Evolutionary conservation across 208 protist genomes (phyloP).

Genomic region (Porcisia hertigi): DNA sequence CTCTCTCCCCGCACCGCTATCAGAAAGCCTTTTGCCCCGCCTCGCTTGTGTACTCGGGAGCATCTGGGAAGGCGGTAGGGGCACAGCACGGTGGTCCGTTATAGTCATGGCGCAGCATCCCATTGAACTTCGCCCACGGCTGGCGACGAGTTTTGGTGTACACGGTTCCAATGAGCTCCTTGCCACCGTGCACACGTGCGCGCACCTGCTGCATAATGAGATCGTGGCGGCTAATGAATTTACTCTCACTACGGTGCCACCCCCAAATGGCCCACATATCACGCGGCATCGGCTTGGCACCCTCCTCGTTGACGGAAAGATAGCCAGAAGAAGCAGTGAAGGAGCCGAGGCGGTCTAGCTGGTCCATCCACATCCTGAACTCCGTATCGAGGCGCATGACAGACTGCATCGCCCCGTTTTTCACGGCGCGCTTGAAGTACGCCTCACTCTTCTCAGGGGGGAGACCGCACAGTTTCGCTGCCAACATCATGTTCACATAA

Average conservation of each 20-base stretch:
- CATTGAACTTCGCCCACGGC: slow-evolving; percentile 86
- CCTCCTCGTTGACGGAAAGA: slow-evolving; percentile 84
- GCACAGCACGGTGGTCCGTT: slow-evolving; percentile 55
- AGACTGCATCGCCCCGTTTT: slow-evolving; percentile 50
- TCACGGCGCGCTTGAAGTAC: slow-evolving; percentile 80
- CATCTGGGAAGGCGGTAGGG: slow-evolving; percentile 58
- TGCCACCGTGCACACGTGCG: slow-evolving; percentile 59
- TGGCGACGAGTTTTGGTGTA: slow-evolving; percentile 75
- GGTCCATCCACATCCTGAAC: slow-evolving; percentile 92
- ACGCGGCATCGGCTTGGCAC: slow-evolving; percentile 77
- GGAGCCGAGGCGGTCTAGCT: slow-evolving; percentile 86
- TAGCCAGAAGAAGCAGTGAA: slow-evolving; percentile 73
- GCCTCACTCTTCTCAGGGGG: slow-evolving; percentile 63
- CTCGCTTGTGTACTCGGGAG: slow-evolving; percentile 35
- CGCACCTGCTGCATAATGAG: slow-evolving; percentile 73
- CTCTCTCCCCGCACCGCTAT: not conserved
- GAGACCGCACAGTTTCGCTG: slow-evolving; percentile 49
- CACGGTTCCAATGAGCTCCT: slow-evolving; percentile 77
- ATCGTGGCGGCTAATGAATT: slow-evolving; percentile 73
- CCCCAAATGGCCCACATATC: slow-evolving; percentile 91
- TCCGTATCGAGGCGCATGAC: slow-evolving; percentile 90
- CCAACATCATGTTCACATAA: slow-evolving; percentile 93
- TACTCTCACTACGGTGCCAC: slow-evolving; percentile 83
- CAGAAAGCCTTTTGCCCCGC: slow-evolving; percentile 20
- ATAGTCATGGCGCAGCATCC: slow-evolving; percentile 80